Conservation (phyloP, 371 early-diverging fungal genomes). For the Circinella minor region DNA sequence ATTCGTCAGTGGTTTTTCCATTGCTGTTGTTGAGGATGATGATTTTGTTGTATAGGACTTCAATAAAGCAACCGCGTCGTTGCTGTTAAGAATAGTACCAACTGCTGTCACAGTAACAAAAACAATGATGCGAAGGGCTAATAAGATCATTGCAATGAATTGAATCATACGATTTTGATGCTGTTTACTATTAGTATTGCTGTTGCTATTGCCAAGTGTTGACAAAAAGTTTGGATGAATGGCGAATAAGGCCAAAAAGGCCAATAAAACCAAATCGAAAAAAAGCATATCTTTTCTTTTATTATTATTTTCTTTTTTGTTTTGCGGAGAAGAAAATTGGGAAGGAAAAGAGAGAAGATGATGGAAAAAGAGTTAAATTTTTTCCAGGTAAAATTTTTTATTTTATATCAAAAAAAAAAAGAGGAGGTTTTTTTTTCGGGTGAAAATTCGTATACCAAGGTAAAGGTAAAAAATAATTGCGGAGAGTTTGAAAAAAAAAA, state of each 20-base stretch:
- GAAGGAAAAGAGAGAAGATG: background rate
- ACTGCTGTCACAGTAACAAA: background rate
- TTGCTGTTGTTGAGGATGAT: background rate
- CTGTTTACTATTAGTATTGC: background rate
- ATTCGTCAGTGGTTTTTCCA: background rate
- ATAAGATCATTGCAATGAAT: background rate
- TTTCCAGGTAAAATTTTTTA: background rate
- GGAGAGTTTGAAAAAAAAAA: background rate
- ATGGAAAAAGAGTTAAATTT: background rate
- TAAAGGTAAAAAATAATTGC: background rate
- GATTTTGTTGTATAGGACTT: background rate
- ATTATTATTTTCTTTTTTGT: background rate
- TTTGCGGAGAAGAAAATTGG: background rate
- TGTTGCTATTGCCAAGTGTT: background rate
- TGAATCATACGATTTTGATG: background rate
- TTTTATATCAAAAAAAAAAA: background rate
- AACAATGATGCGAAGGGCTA: conserved; percentile 5
- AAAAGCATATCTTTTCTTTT: background rate
- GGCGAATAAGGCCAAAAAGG: background rate
- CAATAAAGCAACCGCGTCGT: background rate
- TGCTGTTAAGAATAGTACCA: background rate
- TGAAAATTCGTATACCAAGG: background rate
- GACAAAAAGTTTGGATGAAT: conserved; percentile 1
- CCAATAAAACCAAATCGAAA: conserved; percentile 1
- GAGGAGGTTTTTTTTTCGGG: background rate